Evolutionary conservation across 768 basidiomycete species (phyloP).

Genomic region (Amanita brunnescens): DNA sequence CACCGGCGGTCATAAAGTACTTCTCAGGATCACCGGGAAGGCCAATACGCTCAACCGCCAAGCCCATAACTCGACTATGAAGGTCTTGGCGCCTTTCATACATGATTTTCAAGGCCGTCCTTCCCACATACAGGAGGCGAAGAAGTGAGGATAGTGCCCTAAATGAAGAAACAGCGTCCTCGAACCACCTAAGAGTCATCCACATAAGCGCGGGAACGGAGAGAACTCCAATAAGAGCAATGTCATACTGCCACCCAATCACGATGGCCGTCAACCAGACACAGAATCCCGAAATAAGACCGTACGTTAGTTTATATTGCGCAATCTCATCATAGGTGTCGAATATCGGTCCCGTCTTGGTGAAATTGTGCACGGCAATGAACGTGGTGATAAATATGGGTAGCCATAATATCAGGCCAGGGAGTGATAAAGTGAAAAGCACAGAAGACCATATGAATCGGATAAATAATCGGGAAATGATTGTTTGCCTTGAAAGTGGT

Average conservation of each 20-base stretch:
- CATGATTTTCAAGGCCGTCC: conserved; percentile 44
- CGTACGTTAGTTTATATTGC: conserved; percentile 82
- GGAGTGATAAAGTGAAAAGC: conserved; percentile 58
- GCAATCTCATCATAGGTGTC: conserved; percentile 89
- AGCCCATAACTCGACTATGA: conserved; percentile 55
- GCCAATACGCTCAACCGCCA: conserved; percentile 49
- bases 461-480: conserved; percentile 56
- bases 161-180: conserved; percentile 73
- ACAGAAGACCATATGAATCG: conserved; percentile 56
- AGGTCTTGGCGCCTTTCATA: conserved; percentile 46
- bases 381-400: conserved; percentile 70
- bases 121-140: conserved; percentile 56
- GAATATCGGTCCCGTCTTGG: conserved; percentile 73
- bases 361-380: conserved; percentile 65
- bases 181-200: conserved; percentile 84
- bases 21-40: conserved; percentile 64
- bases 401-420: conserved; percentile 75
- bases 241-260: conserved; percentile 48
- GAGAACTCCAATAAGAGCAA: conserved; percentile 46
- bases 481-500: conserved; percentile 43
- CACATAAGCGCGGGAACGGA: conserved; percentile 76
- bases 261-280: conserved; percentile 54
- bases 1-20: conserved; percentile 51
- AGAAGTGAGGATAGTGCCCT: conserved; percentile 60
- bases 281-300: conserved; percentile 60